Percentiles rank a stretch among this genome's conserved stretches.
phyloP scores from a whole-genome alignment of 2,329 filamentous ascomycete species.

The Sporothrix dimorphospora region DNA sequence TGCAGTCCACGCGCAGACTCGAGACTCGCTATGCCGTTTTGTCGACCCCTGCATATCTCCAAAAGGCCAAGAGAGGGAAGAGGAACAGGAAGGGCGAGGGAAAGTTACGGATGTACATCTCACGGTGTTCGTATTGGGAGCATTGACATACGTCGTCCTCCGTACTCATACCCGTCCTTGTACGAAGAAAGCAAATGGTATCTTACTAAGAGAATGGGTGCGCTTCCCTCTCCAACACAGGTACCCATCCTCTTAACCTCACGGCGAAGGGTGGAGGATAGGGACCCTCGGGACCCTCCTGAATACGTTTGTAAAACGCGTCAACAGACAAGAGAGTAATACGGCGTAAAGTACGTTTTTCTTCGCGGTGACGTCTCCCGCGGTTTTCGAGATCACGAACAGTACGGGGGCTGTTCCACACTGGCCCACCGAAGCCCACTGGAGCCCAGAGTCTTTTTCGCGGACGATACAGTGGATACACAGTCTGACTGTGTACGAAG shows the following conservation, averaged over 20 bases:
- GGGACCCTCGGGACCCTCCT: too few relatives aligned
- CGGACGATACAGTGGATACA: too few relatives aligned
- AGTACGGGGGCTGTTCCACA: slow-evolving; percentile 10
- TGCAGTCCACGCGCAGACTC: neutral
- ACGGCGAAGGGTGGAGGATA: neutral
- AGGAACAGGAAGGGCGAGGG: neutral
- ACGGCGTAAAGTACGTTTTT: neutral
- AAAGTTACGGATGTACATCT: slow-evolving; percentile 2
- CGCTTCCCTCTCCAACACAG: neutral
- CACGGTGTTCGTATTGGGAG: slow-evolving; percentile 6
- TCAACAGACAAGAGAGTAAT: too few relatives aligned
- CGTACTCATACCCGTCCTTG: too few relatives aligned
- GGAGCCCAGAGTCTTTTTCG: neutral
- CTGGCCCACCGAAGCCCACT: neutral
- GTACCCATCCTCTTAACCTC: neutral
- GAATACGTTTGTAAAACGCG: slow-evolving; percentile 10
- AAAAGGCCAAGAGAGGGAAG: neutral
- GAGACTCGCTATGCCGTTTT: neutral
- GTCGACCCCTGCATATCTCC: neutral
- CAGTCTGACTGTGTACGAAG: too few relatives aligned
- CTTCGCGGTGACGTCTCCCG: neutral
- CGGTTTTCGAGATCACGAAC: neutral
- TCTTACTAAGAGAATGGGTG: neutral
- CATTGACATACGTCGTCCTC: too few relatives aligned
- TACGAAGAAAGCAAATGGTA: neutral